Conservation (phyloP, 2,329 filamentous ascomycete genomes). For the Fusarium abutilonis region DNA sequence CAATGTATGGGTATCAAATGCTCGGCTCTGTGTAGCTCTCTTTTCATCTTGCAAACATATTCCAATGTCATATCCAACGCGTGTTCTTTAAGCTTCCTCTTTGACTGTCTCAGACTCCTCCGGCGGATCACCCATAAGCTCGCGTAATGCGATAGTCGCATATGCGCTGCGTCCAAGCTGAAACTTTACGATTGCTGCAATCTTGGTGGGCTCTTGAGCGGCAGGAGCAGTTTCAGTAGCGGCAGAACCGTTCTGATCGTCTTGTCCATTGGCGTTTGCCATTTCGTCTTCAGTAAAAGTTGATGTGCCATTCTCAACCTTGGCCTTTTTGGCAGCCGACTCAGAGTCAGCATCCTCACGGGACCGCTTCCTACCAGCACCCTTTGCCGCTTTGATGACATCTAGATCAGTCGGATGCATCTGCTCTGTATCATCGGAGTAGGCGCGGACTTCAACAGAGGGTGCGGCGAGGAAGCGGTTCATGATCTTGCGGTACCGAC, state of each 20-base stretch:
- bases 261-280: slow-evolving; percentile 20
- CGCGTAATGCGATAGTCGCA: slow-evolving; percentile 83
- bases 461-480: slow-evolving; percentile 73
- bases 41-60: background rate
- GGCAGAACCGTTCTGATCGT: background rate
- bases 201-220: slow-evolving; percentile 50
- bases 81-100: slow-evolving; percentile 3
- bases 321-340: slow-evolving; percentile 42
- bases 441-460: slow-evolving; percentile 74
- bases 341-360: slow-evolving; percentile 33
- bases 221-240: slow-evolving; percentile 16
- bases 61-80: background rate
- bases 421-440: slow-evolving; percentile 78
- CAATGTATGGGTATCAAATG: slow-evolving; percentile 42
- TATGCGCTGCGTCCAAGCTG: slow-evolving; percentile 83
- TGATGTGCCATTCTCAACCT: slow-evolving; percentile 32
- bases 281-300: slow-evolving; percentile 26
- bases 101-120: slow-evolving; percentile 33
- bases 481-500: slow-evolving; percentile 87
- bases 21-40: slow-evolving; percentile 18
- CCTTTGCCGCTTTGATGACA: slow-evolving; percentile 60
- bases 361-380: slow-evolving; percentile 31
- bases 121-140: slow-evolving; percentile 70
- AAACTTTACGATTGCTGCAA: slow-evolving; percentile 77
- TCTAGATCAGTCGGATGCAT: slow-evolving; percentile 90